Percentiles rank a stretch among this genome's conserved stretches.
Conservation (phyloP, 805 yeast species). For the Citeromyces nyonsensis region DNA sequence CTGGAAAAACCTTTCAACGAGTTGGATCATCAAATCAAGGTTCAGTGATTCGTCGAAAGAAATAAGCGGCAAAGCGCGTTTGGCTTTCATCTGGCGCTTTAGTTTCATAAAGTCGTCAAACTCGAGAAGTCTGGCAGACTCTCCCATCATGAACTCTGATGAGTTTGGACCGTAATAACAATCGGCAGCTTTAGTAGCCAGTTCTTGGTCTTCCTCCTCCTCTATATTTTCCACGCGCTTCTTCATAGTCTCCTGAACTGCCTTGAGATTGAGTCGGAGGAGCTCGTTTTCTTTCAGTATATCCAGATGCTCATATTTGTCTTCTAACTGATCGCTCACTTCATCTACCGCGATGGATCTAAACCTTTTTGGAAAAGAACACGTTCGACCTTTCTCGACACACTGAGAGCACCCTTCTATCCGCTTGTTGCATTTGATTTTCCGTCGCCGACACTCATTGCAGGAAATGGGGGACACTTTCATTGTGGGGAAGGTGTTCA, state of each 20-base stretch:
- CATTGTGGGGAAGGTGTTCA: too few relatives aligned
- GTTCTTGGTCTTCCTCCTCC: slow-evolving; percentile 10
- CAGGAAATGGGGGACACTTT: too few relatives aligned
- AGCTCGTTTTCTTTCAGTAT: slow-evolving; percentile 2
- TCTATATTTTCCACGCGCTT: slow-evolving; percentile 3
- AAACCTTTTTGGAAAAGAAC: too few relatives aligned
- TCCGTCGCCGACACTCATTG: too few relatives aligned
- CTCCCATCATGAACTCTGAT: slow-evolving; percentile 27
- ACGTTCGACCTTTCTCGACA: too few relatives aligned
- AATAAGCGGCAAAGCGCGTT: slow-evolving; percentile 12
- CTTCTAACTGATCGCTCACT: too few relatives aligned
- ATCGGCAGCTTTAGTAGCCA: slow-evolving; percentile 20
- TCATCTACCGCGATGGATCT: too few relatives aligned
- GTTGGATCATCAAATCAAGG: slow-evolving; percentile 13
- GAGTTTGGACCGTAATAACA: slow-evolving; percentile 37
- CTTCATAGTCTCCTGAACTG: slow-evolving; percentile 1
- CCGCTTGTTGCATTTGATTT: too few relatives aligned
- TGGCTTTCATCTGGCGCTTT: slow-evolving; percentile 13
- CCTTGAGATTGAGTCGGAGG: slow-evolving; percentile 2
- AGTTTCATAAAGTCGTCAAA: slow-evolving; percentile 13
- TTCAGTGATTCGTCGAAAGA: slow-evolving; percentile 9
- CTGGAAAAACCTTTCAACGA: slow-evolving; percentile 26
- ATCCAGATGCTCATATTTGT: too few relatives aligned
- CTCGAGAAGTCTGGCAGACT: slow-evolving; percentile 9
- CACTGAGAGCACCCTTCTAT: too few relatives aligned